Evolutionary conservation across 352 stramenopile genomes (phyloP).

Genomic region (Globisporangium lucens): DNA sequence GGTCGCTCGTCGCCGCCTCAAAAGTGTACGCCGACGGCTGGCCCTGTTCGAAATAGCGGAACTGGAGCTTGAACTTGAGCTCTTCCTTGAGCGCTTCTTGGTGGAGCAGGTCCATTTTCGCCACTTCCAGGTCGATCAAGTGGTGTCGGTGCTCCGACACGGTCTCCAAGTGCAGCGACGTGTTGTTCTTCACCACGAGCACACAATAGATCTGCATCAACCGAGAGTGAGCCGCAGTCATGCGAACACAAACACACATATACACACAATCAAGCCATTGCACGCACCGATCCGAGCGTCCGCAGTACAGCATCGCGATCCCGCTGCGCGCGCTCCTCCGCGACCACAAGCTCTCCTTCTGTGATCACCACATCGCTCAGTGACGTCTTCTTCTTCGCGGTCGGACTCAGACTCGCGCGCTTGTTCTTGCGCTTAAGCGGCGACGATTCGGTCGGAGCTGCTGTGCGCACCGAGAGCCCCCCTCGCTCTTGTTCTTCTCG

Average conservation of each 20-base stretch:
- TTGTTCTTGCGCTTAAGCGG: constrained; percentile 41
- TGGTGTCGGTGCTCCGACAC: constrained; percentile 35
- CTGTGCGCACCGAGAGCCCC: background rate
- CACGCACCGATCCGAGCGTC: constrained; percentile 48
- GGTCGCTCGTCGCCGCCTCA: constrained; percentile 23
- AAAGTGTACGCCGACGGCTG: constrained; percentile 32
- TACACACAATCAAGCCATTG: background rate
- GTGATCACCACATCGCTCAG: constrained; percentile 37
- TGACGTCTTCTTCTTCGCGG: constrained; percentile 17
- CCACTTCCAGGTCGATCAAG: constrained; percentile 30
- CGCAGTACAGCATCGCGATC: constrained; percentile 17
- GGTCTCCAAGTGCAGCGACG: constrained; percentile 35
- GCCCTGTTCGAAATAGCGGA: constrained; percentile 1
- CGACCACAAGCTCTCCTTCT: constrained; percentile 48
- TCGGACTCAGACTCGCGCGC: constrained; percentile 27
- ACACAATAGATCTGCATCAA: constrained; percentile 40
- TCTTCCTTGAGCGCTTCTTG: constrained; percentile 27
- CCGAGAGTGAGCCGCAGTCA: background rate
- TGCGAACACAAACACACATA: background rate
- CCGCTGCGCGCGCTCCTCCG: constrained; percentile 33
- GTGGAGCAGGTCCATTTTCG: constrained; percentile 36
- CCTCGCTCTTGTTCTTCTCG: background rate
- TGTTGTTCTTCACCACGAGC: constrained; percentile 30
- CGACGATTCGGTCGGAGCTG: constrained; percentile 4
- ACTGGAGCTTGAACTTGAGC: constrained; percentile 40